Base-by-base conservation (phyloP, 148 eudicot genomes). In the Pharnaceum exiguum region DNA sequence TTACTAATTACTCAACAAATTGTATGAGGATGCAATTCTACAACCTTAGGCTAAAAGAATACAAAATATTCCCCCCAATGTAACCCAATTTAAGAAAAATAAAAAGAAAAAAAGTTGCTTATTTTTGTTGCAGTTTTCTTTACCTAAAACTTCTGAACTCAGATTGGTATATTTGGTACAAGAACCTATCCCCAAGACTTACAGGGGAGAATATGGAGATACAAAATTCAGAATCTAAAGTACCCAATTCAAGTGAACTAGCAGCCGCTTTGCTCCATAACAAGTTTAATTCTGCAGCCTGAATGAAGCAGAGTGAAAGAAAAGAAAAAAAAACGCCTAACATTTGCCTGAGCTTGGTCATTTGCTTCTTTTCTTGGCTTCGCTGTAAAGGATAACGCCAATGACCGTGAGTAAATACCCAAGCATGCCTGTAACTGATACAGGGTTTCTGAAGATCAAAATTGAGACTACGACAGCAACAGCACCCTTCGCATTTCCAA, bases 401-500 rank as follows among this genome's bases (percentile, higher is more conserved):
- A 81, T 17, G 19, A 89, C 95, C 2, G 96, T 89, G 21, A 89
- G 82, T 28, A 85, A 19, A 65, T 89, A 89, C 26, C 96, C 96
- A 19, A 83, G 79, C 94, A 89, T 89, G 59, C 96, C 96, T 10
- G 87, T 83, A 19, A 89, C 72, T n/a, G 96, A 83, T 29, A 89
- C 96, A 0, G 96, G 96, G 62, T 89, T 89, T 53, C 66, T 81
- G 51, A 89, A 89, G 58, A 89, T 86, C 77, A 89, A 59, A 63
- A 89, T 86, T 3, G 96, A 89, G 42, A 89, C 76, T 8, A 89
- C 96, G 39, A 89, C 96, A 15, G 96, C 94, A 36, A 89, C 95
- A 2, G 96, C 96, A 10, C 96, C 96, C 77, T 89, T 89, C 32
- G 96, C 96, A 52, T 89, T 89, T 63, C 96, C 96, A 36, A 89